A percentile compares a stretch with the other conserved stretches of the same genome.
These are phyloP conservation scores for Darksidea phi DNA, from an alignment of 495 filamentous ascomycete species.

Conservation along the genomic window DNA sequence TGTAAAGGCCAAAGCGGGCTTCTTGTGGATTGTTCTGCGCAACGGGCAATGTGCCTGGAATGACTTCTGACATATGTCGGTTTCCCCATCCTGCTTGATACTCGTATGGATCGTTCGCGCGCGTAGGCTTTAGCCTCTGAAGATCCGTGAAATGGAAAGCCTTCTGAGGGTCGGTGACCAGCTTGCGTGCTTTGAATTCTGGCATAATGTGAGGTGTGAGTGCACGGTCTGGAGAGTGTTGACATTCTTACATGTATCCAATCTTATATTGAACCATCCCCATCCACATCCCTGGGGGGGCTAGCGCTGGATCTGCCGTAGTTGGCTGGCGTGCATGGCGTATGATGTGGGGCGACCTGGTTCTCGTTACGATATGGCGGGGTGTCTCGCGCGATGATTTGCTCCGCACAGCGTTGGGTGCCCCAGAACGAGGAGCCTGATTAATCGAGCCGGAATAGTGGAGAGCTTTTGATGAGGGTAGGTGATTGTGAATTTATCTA, in stretches of 20 bases:
- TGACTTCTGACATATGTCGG: slow-evolving; percentile 46
- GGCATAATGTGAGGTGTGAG: slow-evolving; percentile 19
- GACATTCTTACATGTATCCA: slow-evolving; percentile 14
- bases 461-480: slow-evolving; percentile 17
- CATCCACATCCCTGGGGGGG: slow-evolving; percentile 27
- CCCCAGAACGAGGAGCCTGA: slow-evolving; percentile 8
- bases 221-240: slow-evolving; percentile 5
- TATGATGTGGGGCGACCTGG: slow-evolving; percentile 33
- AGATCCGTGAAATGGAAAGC: slow-evolving; percentile 50
- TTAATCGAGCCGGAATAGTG: slow-evolving; percentile 19
- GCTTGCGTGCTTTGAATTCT: slow-evolving; percentile 36
- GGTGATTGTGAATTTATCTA: slow-evolving; percentile 24
- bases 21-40: slow-evolving; percentile 49
- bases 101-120: slow-evolving; percentile 49
- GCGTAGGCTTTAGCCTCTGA: slow-evolving; percentile 47
- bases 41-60: slow-evolving; percentile 46
- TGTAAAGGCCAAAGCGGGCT: slow-evolving; percentile 43
- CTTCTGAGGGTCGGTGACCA: slow-evolving; percentile 45
- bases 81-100: slow-evolving; percentile 48
- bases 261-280: slow-evolving; percentile 33
- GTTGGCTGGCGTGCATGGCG: slow-evolving; percentile 31
- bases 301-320: slow-evolving; percentile 27
- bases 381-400: slow-evolving; percentile 14
- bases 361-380: slow-evolving; percentile 21
- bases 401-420: slow-evolving; percentile 15